Percentiles rank a stretch among this genome's conserved stretches.
Evolutionary conservation across 768 basidiomycete genomes (phyloP).

Genomic region (Ephemerocybe angulata): DNA sequence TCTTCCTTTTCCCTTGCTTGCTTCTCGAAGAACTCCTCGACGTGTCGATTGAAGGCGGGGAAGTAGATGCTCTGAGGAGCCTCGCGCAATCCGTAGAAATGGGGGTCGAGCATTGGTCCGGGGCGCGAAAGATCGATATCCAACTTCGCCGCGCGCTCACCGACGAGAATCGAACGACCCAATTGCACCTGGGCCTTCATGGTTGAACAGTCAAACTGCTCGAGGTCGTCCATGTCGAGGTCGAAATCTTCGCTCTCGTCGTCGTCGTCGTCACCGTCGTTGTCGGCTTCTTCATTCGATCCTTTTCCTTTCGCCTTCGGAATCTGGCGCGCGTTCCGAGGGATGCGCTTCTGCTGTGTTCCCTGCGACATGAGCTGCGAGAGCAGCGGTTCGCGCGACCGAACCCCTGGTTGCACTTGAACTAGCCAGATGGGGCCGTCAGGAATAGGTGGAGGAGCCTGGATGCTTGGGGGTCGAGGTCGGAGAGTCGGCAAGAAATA

Average conservation of each 20-base stretch:
- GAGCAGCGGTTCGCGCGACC: too few species aligned
- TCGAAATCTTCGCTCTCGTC: slow-evolving; percentile 11
- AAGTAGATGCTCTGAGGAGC: slow-evolving; percentile 20
- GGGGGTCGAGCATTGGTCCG: slow-evolving; percentile 19
- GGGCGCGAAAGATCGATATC: slow-evolving; percentile 20
- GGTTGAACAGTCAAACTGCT: background rate
- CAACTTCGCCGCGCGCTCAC: background rate
- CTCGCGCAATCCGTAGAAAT: slow-evolving; percentile 6
- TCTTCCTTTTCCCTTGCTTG: background rate
- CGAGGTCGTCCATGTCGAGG: slow-evolving; percentile 6
- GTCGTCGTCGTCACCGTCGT: background rate
- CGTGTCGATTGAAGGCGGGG: slow-evolving; percentile 14
- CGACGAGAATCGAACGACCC: background rate
- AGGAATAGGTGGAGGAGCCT: background rate
- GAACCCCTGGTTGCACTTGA: too few species aligned
- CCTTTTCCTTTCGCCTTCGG: background rate
- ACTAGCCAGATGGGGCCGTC: too few species aligned
- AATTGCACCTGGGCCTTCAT: too few species aligned
- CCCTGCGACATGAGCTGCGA: too few species aligned
- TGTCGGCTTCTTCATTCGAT: background rate
- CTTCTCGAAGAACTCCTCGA: slow-evolving; percentile 9
- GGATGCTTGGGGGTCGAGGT: background rate
- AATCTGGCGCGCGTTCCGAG: slow-evolving; percentile 3
- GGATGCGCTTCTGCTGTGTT: background rate
- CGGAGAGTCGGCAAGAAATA: background rate